Conservation (phyloP, 2,329 filamentous ascomycete genomes). For the Phyllosticta citriasiana region DNA sequence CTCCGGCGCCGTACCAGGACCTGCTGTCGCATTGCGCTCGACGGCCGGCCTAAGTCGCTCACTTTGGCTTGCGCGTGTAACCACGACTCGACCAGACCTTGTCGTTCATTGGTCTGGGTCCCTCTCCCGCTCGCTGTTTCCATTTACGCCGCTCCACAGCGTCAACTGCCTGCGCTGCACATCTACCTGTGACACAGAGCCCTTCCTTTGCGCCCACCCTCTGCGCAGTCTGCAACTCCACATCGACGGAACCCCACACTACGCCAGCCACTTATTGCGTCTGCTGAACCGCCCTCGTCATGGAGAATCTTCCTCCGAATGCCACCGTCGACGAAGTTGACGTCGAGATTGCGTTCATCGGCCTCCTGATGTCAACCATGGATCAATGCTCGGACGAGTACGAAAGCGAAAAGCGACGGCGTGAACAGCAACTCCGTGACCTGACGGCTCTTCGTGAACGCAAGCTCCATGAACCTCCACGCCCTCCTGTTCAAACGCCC, state of each 20-base stretch:
- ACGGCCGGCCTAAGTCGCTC: background rate
- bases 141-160: background rate
- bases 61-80: background rate
- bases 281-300: background rate
- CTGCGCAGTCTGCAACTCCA: background rate
- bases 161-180: background rate
- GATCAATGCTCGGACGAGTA: slow-evolving; percentile 4
- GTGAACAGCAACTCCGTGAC: background rate
- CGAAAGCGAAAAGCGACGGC: background rate
- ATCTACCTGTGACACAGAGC: background rate
- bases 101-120: background rate
- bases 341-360: slow-evolving; percentile 7
- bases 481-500: background rate
- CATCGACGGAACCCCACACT: background rate
- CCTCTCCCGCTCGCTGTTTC: background rate
- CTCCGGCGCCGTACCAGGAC: background rate
- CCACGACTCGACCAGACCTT: background rate
- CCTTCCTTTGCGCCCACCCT: background rate
- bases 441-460: background rate
- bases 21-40: background rate
- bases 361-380: slow-evolving; percentile 3
- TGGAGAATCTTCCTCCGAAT: slow-evolving; percentile 1
- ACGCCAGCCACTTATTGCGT: background rate
- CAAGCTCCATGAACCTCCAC: background rate
- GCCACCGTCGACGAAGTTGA: slow-evolving; percentile 1